Base-by-base conservation (phyloP, 257 asterid species). In the Solanum ossicruentum region DNA sequence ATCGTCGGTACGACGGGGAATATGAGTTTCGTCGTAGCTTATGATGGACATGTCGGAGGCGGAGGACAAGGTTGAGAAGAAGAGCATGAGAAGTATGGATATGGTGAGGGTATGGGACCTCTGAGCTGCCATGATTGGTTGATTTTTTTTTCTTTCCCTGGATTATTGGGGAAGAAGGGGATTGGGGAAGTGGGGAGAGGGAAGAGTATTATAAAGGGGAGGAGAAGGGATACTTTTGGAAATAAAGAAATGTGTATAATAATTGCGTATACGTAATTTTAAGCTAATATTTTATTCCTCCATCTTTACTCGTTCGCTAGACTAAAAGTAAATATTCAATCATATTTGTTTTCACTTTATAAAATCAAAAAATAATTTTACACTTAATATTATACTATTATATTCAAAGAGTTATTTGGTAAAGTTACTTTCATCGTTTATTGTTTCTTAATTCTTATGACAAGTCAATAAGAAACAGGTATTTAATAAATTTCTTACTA, bases 11-110 rank as follows among this genome's bases (percentile, higher is more conserved):
- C 88, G 88, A 10, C 8, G 17, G 2, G 41, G 80, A 2, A 26
- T 12, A 85, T 84, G 87, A 0, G 66, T 20, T 18, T 41, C 75
- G 84, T 90, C 94, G 91, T 89, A 93, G 82, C 92, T 77, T 61
- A 93, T 86, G 87, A 93, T 93, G 32, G 94, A 91, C 96, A 93
- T 90, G 56, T 91, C 92, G 51, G 90, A 66, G 58, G 91, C 93
- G 70, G 90, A 88, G 82, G 86, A 71, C 36, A 85, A 88, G 2
- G 87, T 47, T 52, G 88, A 77, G 47, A 1, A 65, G 20, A 91
- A 87, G 72, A 89, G 55, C 21, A 88, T 3, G 21, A 87, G 23
- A 21, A 88, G 82, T 11, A 88, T 16, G 43, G 87, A 78, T 51
- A 10, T 67, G n/a, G 86, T 41, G 84, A 78, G 49, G 26, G 75